Evolutionary conservation across 441 rosid species (phyloP).

Genomic region (Gossypium trilobum): DNA sequence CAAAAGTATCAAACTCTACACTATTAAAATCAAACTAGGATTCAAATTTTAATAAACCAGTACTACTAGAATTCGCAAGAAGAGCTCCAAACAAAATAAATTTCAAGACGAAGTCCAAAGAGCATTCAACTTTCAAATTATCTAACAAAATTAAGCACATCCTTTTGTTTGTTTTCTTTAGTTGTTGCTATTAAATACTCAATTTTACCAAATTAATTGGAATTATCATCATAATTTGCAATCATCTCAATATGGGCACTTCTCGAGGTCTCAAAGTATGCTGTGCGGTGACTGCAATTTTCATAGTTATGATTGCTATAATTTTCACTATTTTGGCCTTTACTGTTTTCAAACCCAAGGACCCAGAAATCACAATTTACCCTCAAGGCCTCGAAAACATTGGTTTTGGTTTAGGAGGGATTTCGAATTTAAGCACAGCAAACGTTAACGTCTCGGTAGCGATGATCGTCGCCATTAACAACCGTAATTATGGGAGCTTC

Average conservation of each 20-base stretch:
- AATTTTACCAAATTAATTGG: neutral
- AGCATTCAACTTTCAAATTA: neutral
- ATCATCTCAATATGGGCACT: neutral
- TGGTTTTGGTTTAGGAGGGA: neutral
- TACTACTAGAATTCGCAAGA: too few species aligned
- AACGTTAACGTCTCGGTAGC: neutral
- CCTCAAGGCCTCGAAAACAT: neutral
- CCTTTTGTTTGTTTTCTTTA: neutral
- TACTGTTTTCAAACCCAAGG: constrained; percentile 5
- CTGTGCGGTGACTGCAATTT: neutral
- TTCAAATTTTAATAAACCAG: too few species aligned
- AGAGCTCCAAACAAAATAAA: neutral
- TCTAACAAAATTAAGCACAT: neutral
- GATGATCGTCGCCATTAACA: neutral
- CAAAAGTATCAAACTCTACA: too few species aligned
- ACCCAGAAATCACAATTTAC: constrained; percentile 1
- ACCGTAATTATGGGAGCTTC: constrained; percentile 7
- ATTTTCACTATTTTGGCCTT: neutral
- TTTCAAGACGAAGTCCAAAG: neutral
- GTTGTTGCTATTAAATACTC: neutral
- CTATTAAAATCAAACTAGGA: too few species aligned
- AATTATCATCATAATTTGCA: neutral
- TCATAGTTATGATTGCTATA: neutral
- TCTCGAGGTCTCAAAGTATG: neutral
- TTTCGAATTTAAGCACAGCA: neutral